Evolutionary conservation across 2,329 filamentous ascomycete genomes (phyloP).

Genomic region (Talaromyces sp.): DNA sequence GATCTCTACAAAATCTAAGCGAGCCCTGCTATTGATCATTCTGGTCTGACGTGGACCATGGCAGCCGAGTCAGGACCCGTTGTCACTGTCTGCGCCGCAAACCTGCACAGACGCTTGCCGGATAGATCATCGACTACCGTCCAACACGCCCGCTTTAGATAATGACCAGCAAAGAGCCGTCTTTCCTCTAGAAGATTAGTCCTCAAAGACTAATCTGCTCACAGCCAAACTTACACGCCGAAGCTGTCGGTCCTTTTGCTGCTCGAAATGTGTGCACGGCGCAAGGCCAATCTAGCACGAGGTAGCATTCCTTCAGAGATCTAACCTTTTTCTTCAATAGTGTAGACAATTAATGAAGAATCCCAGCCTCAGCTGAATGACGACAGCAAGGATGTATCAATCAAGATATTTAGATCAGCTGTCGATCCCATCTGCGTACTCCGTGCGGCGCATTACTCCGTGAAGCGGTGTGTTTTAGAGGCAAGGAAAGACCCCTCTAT

Average conservation of each 20-base stretch:
- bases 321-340: neutral
- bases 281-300: neutral
- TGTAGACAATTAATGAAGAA: neutral
- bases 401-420: neutral
- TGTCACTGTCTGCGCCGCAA: constrained; percentile 9
- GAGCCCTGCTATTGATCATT: neutral
- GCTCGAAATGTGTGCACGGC: neutral
- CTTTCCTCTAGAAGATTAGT: neutral
- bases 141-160: neutral
- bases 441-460: neutral
- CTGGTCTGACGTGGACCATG: neutral
- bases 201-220: neutral
- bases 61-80: neutral
- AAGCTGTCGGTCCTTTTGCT: neutral
- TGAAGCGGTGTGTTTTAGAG: neutral
- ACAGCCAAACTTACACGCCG: neutral
- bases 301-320: neutral
- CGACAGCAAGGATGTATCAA: neutral
- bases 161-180: neutral
- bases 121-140: neutral
- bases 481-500: neutral
- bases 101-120: constrained; percentile 8
- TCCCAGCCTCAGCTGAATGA: neutral
- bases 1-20: neutral
- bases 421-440: neutral